Evolutionary conservation across 768 basidiomycete species (phyloP).

Genomic region (Xerocomus brunneocitrinus): DNA sequence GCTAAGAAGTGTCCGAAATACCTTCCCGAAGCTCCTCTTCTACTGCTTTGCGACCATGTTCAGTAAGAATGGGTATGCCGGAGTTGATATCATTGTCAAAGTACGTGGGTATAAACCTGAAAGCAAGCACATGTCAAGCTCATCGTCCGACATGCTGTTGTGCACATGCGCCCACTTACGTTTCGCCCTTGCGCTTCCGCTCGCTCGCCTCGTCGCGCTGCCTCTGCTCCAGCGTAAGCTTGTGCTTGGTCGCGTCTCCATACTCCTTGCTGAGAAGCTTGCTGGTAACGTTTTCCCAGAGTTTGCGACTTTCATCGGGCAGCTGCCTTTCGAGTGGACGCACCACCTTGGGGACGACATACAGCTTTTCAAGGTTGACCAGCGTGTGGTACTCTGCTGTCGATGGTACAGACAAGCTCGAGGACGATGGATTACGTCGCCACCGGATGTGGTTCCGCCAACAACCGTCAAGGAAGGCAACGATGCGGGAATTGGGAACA

Average conservation of each 20-base stretch:
- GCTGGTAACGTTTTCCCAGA: slow-evolving; percentile 85
- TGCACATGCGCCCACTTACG: slow-evolving; percentile 49
- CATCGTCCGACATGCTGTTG: neutral
- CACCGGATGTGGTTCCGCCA: slow-evolving; percentile 85
- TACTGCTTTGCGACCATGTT: slow-evolving; percentile 64
- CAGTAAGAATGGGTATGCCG: slow-evolving; percentile 67
- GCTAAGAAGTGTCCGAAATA: slow-evolving; percentile 10
- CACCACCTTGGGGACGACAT: slow-evolving; percentile 76
- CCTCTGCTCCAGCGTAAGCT: slow-evolving; percentile 87
- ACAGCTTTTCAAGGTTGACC: slow-evolving; percentile 70
- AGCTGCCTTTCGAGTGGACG: slow-evolving; percentile 78
- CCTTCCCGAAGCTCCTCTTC: slow-evolving; percentile 57
- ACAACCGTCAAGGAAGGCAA: slow-evolving; percentile 81
- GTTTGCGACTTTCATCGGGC: slow-evolving; percentile 72
- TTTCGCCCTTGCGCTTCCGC: slow-evolving; percentile 71
- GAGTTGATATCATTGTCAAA: slow-evolving; percentile 66
- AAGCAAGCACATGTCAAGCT: neutral
- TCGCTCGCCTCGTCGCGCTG: slow-evolving; percentile 89
- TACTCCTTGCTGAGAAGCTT: slow-evolving; percentile 79
- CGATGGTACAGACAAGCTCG: slow-evolving; percentile 41
- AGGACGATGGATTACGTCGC: slow-evolving; percentile 53
- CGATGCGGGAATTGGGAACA: slow-evolving; percentile 72
- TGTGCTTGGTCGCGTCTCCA: slow-evolving; percentile 86
- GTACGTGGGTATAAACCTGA: slow-evolving; percentile 68
- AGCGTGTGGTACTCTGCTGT: slow-evolving; percentile 58